phyloP scores from a whole-genome alignment of 1,284 basidiomycete species.

The Malassezia psittaci region DNA sequence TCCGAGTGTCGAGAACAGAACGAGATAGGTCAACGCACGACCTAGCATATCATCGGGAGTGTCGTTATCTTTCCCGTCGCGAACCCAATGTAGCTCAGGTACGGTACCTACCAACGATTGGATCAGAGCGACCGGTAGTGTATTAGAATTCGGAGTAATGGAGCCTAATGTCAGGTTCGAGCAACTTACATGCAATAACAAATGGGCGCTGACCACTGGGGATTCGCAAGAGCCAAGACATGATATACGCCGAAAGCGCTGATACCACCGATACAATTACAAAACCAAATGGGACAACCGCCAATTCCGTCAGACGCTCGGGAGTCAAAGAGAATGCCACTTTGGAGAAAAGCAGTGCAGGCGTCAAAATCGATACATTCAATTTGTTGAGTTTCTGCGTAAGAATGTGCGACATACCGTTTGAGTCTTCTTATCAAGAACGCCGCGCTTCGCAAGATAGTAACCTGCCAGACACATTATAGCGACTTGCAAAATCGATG shows the following conservation, averaged over 20 bases:
- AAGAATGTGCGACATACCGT: background rate
- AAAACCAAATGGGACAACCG: conserved; percentile 76
- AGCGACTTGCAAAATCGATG: conserved; percentile 76
- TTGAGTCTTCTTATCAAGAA: conserved; percentile 80
- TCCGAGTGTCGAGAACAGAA: conserved; percentile 81
- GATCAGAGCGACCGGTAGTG: conserved; percentile 81
- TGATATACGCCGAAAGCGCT: conserved; percentile 36
- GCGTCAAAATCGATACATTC: conserved; percentile 82
- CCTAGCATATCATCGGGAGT: conserved; percentile 78
- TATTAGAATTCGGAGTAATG: conserved; percentile 64
- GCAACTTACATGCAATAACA: conserved; percentile 37
- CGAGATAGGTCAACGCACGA: conserved; percentile 79
- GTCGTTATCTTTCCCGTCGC: conserved; percentile 56
- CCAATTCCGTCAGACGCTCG: conserved; percentile 74
- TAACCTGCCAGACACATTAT: conserved; percentile 76
- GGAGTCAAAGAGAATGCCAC: conserved; percentile 61
- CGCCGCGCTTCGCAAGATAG: conserved; percentile 64
- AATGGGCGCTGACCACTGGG: conserved; percentile 48
- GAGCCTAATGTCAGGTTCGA: conserved; percentile 17
- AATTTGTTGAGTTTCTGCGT: conserved; percentile 28
- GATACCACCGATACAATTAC: conserved; percentile 53
- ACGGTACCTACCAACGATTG: conserved; percentile 78
- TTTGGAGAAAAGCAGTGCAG: conserved; percentile 82
- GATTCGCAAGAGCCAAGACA: conserved; percentile 44
- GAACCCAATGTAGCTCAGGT: conserved; percentile 69